Percentiles rank a stretch among this genome's conserved stretches.
Evolutionary conservation across 345 rosid genomes (phyloP).

Genomic region (Schrenkiella parvula): DNA sequence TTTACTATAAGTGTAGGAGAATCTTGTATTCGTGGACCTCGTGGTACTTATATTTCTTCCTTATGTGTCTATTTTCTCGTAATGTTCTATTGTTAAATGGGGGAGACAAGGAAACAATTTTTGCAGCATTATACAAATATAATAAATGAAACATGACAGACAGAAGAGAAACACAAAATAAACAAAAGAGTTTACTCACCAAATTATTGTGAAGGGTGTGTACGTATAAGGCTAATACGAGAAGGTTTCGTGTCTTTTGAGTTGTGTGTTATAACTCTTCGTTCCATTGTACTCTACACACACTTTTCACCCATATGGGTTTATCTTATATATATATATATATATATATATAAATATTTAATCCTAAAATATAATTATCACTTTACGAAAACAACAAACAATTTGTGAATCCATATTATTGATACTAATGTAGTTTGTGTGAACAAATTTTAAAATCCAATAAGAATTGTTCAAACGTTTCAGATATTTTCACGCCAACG

Average conservation of each 20-base stretch:
- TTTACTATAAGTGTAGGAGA: conserved; percentile 1
- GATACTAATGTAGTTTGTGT: too few species aligned
- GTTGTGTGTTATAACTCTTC: too few species aligned
- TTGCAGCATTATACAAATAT: conserved; percentile 6
- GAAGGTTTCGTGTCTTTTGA: not conserved
- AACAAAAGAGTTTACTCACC: conserved; percentile 13
- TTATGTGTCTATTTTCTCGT: not conserved
- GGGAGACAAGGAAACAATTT: conserved; percentile 6
- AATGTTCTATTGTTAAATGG: not conserved
- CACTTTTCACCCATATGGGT: too few species aligned
- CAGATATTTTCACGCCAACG: too few species aligned
- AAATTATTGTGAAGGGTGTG: not conserved
- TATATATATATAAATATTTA: too few species aligned
- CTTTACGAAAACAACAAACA: too few species aligned
- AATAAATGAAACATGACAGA: conserved; percentile 28
- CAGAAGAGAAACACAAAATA: conserved; percentile 12
- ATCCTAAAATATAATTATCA: too few species aligned
- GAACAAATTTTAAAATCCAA: too few species aligned
- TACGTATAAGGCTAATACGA: not conserved
- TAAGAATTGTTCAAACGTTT: too few species aligned
- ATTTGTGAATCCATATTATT: too few species aligned
- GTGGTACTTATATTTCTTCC: conserved; percentile 19
- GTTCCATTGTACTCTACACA: too few species aligned
- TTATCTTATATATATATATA: too few species aligned
- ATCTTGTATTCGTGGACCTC: conserved; percentile 24